These are phyloP conservation scores for Phaeotremella skinneri DNA, from an alignment of 768 basidiomycete genomes.

Conservation along the genomic window DNA sequence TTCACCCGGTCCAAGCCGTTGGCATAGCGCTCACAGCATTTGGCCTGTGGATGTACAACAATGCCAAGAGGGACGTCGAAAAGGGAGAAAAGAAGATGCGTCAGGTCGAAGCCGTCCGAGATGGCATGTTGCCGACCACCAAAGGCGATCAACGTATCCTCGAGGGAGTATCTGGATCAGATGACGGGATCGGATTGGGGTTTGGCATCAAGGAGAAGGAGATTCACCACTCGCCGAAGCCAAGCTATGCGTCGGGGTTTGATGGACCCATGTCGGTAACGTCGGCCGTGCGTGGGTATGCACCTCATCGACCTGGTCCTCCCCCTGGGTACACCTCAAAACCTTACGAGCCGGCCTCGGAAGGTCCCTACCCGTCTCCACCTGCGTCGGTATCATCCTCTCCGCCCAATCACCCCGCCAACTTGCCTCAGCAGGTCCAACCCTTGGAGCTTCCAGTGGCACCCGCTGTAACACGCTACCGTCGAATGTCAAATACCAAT, in stretches of 20 bases:
- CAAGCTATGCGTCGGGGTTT: conserved; percentile 24
- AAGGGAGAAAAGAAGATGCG: conserved; percentile 85
- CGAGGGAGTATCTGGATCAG: conserved; percentile 15
- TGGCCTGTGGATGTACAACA: conserved; percentile 95
- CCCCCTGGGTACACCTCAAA: neutral
- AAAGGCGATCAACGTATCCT: conserved; percentile 39
- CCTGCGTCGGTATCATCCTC: conserved; percentile 27
- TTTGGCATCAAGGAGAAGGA: conserved; percentile 12
- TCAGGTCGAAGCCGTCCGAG: conserved; percentile 50
- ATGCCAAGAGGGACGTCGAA: conserved; percentile 86
- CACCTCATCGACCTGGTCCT: neutral
- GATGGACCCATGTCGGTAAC: conserved; percentile 17
- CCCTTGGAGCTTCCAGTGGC: neutral
- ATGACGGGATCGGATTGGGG: conserved; percentile 1
- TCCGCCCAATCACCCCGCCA: conserved; percentile 22
- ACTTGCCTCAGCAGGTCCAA: neutral
- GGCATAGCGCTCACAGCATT: conserved; percentile 88
- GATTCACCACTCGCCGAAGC: conserved; percentile 34
- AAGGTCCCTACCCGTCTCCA: conserved; percentile 32
- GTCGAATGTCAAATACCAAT: conserved; percentile 13
- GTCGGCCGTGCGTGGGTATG: conserved; percentile 20
- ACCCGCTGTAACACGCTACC: conserved; percentile 9
- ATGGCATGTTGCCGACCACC: conserved; percentile 46
- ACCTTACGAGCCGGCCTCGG: conserved; percentile 1
- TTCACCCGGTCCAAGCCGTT: conserved; percentile 77